Conservation (phyloP, 345 rosid species). For the Sisymbrium altissimum region DNA sequence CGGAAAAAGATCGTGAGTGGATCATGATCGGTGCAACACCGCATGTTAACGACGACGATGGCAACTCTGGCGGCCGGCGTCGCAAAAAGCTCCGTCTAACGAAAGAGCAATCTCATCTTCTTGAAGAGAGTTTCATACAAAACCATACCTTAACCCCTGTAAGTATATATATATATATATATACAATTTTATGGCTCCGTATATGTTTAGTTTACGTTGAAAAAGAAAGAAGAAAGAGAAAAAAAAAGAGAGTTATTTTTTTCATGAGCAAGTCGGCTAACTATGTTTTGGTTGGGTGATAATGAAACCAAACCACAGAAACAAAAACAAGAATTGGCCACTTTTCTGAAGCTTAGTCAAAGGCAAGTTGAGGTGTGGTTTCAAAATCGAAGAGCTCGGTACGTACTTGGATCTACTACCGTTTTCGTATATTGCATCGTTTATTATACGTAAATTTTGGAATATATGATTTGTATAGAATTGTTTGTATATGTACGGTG, state of each 20-base stretch:
- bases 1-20: slow-evolving; percentile 19
- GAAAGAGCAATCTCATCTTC: slow-evolving; percentile 65
- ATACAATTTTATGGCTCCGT: background rate
- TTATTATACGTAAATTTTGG: background rate
- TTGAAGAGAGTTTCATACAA: slow-evolving; percentile 68
- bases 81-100: slow-evolving; percentile 67
- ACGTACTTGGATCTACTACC: slow-evolving; percentile 4
- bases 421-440: background rate
- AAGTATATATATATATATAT: slow-evolving; percentile 7
- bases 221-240: background rate
- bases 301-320: slow-evolving; percentile 32
- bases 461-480: background rate
- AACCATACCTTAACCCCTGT: slow-evolving; percentile 64
- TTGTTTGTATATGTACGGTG: background rate
- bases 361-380: slow-evolving; percentile 87
- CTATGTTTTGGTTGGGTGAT: slow-evolving; percentile 1
- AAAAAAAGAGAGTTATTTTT: background rate
- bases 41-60: slow-evolving; percentile 20
- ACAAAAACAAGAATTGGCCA: slow-evolving; percentile 61
- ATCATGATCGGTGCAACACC: slow-evolving; percentile 31
- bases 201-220: slow-evolving; percentile 10
- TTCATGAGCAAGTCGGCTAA: slow-evolving; percentile 16
- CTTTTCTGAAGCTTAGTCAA: slow-evolving; percentile 58
- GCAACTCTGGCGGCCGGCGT: slow-evolving; percentile 43
- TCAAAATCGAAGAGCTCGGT: slow-evolving; percentile 85